These are phyloP conservation scores for Phaseolus coccineus DNA, from an alignment of 331 rosid genomes.

Conservation along the genomic window DNA sequence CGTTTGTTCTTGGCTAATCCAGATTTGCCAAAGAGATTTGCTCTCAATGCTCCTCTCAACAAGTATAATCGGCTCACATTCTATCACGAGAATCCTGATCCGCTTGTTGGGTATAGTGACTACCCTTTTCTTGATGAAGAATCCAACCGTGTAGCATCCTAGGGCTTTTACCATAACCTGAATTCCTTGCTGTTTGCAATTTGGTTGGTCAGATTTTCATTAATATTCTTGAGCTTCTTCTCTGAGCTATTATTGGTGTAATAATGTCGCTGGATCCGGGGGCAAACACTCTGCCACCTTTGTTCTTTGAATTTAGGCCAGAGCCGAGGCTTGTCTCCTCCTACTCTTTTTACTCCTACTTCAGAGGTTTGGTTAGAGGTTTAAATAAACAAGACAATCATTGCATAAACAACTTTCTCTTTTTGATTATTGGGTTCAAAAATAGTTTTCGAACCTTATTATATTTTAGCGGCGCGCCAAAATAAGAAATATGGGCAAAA, in stretches of 20 bases:
- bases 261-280: no score
- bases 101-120: constrained; percentile 71
- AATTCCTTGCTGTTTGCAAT: not conserved
- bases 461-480: no score
- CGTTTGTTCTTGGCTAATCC: constrained; percentile 80
- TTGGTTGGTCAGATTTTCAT: not conserved
- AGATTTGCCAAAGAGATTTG: constrained; percentile 74
- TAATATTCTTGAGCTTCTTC: not conserved
- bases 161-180: not conserved
- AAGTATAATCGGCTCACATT: constrained; percentile 65
- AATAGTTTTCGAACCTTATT: no score
- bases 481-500: no score
- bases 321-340: no score
- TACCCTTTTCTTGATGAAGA: constrained; percentile 66
- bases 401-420: no score
- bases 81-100: constrained; percentile 55
- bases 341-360: no score
- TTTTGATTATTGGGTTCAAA: no score
- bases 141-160: not conserved
- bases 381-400: no score
- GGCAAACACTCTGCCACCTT: no score
- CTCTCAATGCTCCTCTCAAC: constrained; percentile 67
- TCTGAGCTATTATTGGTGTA: not conserved
- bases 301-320: no score
- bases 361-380: no score